Evolutionary conservation across 805 yeast species (phyloP).

Genomic region (Kregervanrija delftensis): DNA sequence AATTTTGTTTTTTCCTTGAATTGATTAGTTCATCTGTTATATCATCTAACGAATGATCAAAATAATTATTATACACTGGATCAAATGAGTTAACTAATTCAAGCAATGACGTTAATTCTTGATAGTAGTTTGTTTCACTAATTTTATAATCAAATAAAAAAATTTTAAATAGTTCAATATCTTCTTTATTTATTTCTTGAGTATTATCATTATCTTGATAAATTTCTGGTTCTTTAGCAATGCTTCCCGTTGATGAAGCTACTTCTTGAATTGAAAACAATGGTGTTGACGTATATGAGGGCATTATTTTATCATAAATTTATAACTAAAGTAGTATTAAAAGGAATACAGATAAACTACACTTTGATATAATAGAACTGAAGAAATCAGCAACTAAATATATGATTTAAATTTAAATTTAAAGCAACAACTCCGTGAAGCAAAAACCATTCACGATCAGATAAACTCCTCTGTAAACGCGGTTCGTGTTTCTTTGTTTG

Average conservation of each 20-base stretch:
- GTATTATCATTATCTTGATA: too few species aligned
- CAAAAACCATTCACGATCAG: too few species aligned
- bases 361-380: too few species aligned
- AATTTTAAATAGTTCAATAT: constrained; percentile 2
- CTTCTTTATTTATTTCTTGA: background rate
- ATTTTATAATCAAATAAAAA: constrained; percentile 9
- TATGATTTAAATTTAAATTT: too few species aligned
- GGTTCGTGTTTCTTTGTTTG: too few species aligned
- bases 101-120: constrained; percentile 17
- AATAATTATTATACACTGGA: constrained; percentile 22
- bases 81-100: constrained; percentile 20
- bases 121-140: constrained; percentile 15
- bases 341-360: too few species aligned
- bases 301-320: constrained; percentile 4
- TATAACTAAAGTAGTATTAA: too few species aligned
- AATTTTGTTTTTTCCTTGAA: constrained; percentile 15
- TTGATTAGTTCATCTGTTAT: constrained; percentile 16
- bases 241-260: constrained; percentile 7
- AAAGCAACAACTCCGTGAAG: too few species aligned
- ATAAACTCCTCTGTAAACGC: too few species aligned
- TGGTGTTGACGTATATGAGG: constrained; percentile 13
- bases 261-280: constrained; percentile 19
- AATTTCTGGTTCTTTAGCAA: background rate
- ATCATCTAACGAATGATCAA: constrained; percentile 22
- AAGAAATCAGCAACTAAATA: too few species aligned